Evolutionary conservation across 495 filamentous ascomycete genomes (phyloP).

Genomic region (Lichenothelia convexa): DNA sequence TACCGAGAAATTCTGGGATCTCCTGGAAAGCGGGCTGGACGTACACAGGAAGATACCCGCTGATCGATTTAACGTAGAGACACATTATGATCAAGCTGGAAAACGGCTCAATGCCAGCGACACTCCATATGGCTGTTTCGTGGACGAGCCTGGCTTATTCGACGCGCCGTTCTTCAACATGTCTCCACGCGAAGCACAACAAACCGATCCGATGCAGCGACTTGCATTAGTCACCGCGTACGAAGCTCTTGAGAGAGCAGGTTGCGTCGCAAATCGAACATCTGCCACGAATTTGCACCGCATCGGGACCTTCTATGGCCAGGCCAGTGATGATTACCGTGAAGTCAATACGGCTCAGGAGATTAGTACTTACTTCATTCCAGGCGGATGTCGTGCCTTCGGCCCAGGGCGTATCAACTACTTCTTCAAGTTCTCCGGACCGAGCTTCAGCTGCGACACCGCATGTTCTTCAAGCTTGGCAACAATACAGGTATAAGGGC

Average conservation of each 20-base stretch:
- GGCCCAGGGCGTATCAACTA: conserved; percentile 27
- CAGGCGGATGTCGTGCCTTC: conserved; percentile 21
- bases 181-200: conserved; percentile 24
- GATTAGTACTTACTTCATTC: conserved; percentile 25
- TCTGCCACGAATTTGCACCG: conserved; percentile 18
- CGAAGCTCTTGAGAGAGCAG: conserved; percentile 25
- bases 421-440: conserved; percentile 19
- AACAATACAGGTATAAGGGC: conserved; percentile 8
- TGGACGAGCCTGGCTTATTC: conserved; percentile 22
- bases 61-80: conserved; percentile 12
- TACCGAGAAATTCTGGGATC: conserved; percentile 10
- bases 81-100: conserved; percentile 14
- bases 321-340: conserved; percentile 21
- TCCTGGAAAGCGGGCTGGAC: conserved; percentile 8
- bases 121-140: conserved; percentile 21
- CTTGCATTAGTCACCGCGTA: conserved; percentile 21
- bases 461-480: conserved; percentile 14
- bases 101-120: conserved; percentile 18
- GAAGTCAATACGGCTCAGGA: conserved; percentile 21
- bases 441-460: conserved; percentile 9
- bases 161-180: conserved; percentile 27
- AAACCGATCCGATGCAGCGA: conserved; percentile 23
- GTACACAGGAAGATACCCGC: conserved; percentile 6
- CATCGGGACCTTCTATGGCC: conserved; percentile 22
- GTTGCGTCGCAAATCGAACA: conserved; percentile 17